Evolutionary conservation across 441 rosid genomes (phyloP).

Genomic region (Brassica balearica): DNA sequence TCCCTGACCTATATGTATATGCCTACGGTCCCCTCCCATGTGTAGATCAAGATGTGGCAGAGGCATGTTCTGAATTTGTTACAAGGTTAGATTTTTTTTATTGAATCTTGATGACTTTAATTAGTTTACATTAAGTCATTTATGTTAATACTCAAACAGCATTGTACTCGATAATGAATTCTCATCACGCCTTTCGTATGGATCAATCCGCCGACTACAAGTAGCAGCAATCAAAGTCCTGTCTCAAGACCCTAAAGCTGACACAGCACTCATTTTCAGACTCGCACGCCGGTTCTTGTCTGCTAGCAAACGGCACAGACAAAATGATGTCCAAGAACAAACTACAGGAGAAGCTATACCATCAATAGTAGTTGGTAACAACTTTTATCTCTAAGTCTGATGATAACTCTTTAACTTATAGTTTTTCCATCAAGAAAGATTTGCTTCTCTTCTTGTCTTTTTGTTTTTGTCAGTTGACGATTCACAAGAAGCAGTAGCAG

Average conservation of each 20-base stretch:
- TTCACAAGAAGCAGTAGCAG: conserved; percentile 36
- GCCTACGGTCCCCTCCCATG: conserved; percentile 91
- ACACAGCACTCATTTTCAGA: conserved; percentile 63
- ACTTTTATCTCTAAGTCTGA: conserved; percentile 8
- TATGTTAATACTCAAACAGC: conserved; percentile 55
- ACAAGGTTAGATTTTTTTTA: conserved; percentile 59
- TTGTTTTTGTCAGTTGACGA: conserved; percentile 23
- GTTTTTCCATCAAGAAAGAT: conserved; percentile 11
- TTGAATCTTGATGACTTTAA: not conserved
- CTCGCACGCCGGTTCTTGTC: conserved; percentile 74
- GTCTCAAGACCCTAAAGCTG: conserved; percentile 68
- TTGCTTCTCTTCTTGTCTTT: conserved; percentile 1
- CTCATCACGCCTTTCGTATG: conserved; percentile 90
- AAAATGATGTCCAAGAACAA: not conserved
- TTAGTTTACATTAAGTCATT: not conserved
- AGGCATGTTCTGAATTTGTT: conserved; percentile 84
- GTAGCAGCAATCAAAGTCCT: conserved; percentile 79
- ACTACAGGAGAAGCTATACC: conserved; percentile 26
- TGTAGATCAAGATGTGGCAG: conserved; percentile 70
- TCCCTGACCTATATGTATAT: conserved; percentile 77
- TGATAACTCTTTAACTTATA: not conserved
- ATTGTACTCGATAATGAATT: conserved; percentile 84
- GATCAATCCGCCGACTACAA: conserved; percentile 85
- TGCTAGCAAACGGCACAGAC: conserved; percentile 49
- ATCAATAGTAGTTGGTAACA: conserved; percentile 34